Evolutionary conservation across 2,329 filamentous ascomycete genomes (phyloP), one percentile per base, ranked within the genome.

Genomic region (Penicillium sp.): DNA sequence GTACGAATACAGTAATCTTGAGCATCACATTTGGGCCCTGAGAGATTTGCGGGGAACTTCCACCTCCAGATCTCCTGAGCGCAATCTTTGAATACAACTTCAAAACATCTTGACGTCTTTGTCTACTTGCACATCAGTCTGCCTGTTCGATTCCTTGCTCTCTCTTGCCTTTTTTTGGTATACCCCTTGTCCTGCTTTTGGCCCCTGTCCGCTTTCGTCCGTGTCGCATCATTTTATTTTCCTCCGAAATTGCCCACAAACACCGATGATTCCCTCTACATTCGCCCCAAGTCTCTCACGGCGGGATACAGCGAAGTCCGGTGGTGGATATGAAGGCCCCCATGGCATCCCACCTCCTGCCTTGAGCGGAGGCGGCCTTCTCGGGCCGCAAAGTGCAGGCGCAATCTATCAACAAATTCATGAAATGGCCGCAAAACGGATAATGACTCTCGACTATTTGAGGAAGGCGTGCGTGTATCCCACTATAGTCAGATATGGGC

Each of bases 381-480:
- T 69, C 58, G 76, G 70, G 9, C 73, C 72, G 23, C 75, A 79
- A 60, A 83, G 79, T 60, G 81, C 83, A 8, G 75, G 79, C 55
- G 75, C 79, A 44, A 78, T 86, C 52, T 86, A 84, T 69, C 80
- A 85, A 62, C 82, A 85, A 60, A 84, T 99, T 57, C 89, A 93
- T 54, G 93, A 97, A 56, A 84, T 90, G 64, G 88, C 90, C 35
- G 87, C 88, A 55, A 99, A 99, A 78, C 84, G 94, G 63, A 96
- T 99, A 78, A 91, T 91, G 2, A 97, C 94, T 0, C 74, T 99
- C 39, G 90, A 96, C 66, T 99, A 99, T 70, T 74, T 99, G 60
- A 85, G 92, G 58, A 96, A 95, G 77, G 88, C 91, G 91, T 96
- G 76, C 64, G 90, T 81, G 41, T 16, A 40, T 43, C 9, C n/a